Conservation (phyloP, 1,284 basidiomycete genomes). For the Butyriboletus appendiculatus region DNA sequence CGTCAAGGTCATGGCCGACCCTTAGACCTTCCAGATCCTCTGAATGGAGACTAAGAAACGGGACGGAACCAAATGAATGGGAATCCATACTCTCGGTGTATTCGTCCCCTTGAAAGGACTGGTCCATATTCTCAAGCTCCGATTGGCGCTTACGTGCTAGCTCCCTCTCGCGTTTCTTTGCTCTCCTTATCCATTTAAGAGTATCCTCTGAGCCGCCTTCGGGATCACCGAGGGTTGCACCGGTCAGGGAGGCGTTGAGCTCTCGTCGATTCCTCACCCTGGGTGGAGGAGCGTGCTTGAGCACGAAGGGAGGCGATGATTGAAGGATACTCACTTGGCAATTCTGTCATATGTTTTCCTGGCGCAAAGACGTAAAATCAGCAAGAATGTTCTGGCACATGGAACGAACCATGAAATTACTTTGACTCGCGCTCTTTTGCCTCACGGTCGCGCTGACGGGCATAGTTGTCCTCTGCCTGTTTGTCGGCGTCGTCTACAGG, state of each 20-base stretch:
- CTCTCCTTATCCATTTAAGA: conserved; percentile 86
- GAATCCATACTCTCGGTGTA: conserved; percentile 75
- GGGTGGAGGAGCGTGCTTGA: conserved; percentile 47
- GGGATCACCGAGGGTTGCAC: conserved; percentile 85
- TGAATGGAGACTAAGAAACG: conserved; percentile 30
- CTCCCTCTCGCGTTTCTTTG: conserved; percentile 86
- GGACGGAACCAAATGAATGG: neutral
- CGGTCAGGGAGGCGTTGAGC: conserved; percentile 87
- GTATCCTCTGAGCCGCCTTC: conserved; percentile 74
- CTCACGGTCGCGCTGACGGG: conserved; percentile 68
- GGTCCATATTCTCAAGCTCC: conserved; percentile 83
- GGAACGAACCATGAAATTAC: conserved; percentile 43
- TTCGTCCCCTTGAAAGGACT: conserved; percentile 64
- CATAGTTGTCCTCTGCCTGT: conserved; percentile 85
- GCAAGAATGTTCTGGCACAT: conserved; percentile 19
- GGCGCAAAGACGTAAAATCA: conserved; percentile 31
- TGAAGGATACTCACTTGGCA: conserved; percentile 76
- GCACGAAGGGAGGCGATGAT: conserved; percentile 38
- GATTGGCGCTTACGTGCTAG: conserved; percentile 74
- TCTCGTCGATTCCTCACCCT: conserved; percentile 92
- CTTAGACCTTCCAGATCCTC: conserved; percentile 92
- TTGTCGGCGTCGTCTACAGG: conserved; percentile 73
- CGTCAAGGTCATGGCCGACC: conserved; percentile 94
- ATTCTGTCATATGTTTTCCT: conserved; percentile 80
- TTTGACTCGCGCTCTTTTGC: conserved; percentile 74